Base-by-base conservation (phyloP, 805 yeast genomes). In the Blastobotrys americana region DNA sequence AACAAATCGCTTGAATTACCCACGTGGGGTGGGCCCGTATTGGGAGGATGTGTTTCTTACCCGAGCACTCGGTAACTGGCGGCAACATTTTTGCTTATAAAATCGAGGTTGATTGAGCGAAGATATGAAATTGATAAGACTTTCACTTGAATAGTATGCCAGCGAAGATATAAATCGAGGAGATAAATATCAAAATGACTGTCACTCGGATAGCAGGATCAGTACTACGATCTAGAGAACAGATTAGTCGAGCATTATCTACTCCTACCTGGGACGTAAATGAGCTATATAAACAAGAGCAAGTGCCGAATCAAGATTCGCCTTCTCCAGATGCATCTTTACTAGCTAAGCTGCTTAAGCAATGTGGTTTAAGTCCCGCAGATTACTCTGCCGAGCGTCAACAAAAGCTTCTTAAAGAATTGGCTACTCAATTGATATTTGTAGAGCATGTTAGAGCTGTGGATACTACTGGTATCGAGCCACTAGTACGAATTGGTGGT, bases 391-490 rank as follows among this genome's bases (percentile, higher is more conserved):
- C 44, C 4, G 40, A 39, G 17, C 38, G 45, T 20, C 52, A 56
- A 43, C 22, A 42, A 21, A 44, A 38, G 31, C 43, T 63, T 37
- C 43, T 56, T 20, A 37, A 41, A 4, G 66, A 66, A 33, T 52
- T 67, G 9, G 49, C 52, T 15, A 60, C 58, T 37, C 71, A 67
- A 54, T 55, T 67, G 23, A 56, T 52, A 20, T 67, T 67, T 46
- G 66, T 67, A 2, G 67, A 67, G 47, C 63, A 59, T n/a, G 56
- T 67, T 16, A 50, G 56, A n/a, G 56, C 54, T 9, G 61, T 64
- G 5, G 57, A 65, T 27, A 63, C 69, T 2, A 46, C 44, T 2
- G 61, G 59, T 2, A 45, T 61, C 8, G 56, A 54, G 43, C 71
- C 71, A 6, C 48, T 66, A 18, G 56, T 55, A 5, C 50, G 66